A percentile compares a stretch with the other conserved stretches of the same genome.
phyloP scores from a whole-genome alignment of 2,329 filamentous ascomycete genomes.

The Fusarium brachygibbosum region DNA sequence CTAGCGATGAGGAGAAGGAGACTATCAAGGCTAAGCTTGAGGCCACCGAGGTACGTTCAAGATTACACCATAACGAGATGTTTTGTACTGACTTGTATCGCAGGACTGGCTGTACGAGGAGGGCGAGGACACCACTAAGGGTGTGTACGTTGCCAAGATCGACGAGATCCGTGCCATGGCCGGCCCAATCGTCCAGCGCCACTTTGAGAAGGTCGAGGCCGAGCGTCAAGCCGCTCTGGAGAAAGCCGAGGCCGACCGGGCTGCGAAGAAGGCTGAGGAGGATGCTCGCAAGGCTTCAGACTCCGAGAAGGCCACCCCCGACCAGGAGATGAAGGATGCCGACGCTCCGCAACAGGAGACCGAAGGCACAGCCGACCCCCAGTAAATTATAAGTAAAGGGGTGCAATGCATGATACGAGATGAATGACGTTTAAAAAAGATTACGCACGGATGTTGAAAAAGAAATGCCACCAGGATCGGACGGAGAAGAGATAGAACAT shows the following conservation, averaged over 20 bases:
- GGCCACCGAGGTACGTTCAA: conserved; percentile 80
- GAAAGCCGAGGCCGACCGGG: conserved; percentile 81
- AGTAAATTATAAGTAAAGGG: conserved; percentile 49
- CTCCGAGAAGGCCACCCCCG: conserved; percentile 64
- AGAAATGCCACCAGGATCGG: conserved; percentile 28
- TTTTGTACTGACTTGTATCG: conserved; percentile 26
- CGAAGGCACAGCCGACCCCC: conserved; percentile 59
- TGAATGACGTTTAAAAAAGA: conserved; percentile 46
- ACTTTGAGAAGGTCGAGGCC: conserved; percentile 93
- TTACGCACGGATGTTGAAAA: conserved; percentile 29
- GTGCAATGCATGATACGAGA: conserved; percentile 39
- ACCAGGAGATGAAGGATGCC: conserved; percentile 75
- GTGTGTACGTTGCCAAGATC: conserved; percentile 92
- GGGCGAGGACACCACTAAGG: conserved; percentile 94
- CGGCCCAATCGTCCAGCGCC: conserved; percentile 91
- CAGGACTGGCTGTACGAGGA: conserved; percentile 99
- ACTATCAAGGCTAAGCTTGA: conserved; percentile 88
- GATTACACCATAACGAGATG: background rate
- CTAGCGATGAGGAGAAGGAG: conserved; percentile 91
- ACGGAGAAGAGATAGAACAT: conserved; percentile 40
- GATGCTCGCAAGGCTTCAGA: conserved; percentile 68
- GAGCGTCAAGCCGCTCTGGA: conserved; percentile 85
- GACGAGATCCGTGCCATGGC: conserved; percentile 94
- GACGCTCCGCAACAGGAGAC: conserved; percentile 65
- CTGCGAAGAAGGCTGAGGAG: conserved; percentile 77